Evolutionary conservation across 495 filamentous ascomycete genomes (phyloP).

Genomic region (Xylaria grammica): DNA sequence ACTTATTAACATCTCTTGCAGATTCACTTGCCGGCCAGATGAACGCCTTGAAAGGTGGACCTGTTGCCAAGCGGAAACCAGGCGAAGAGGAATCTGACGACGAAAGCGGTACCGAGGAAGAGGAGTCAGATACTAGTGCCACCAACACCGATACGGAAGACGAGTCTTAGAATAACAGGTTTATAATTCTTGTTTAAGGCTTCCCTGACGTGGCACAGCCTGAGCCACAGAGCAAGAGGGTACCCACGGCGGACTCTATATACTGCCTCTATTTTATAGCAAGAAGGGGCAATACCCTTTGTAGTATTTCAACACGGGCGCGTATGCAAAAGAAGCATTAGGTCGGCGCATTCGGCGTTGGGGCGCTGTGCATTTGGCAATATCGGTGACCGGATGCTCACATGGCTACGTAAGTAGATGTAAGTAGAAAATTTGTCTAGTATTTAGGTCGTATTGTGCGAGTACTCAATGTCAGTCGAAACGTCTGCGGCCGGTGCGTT

Average conservation of each 20-base stretch:
- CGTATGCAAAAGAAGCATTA: slow-evolving; percentile 10
- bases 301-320: slow-evolving; percentile 13
- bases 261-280: background rate
- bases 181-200: background rate
- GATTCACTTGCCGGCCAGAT: slow-evolving; percentile 96
- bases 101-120: slow-evolving; percentile 89
- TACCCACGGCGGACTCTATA: background rate
- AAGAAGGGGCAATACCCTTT: slow-evolving; percentile 11
- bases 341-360: slow-evolving; percentile 11
- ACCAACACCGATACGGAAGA: slow-evolving; percentile 82
- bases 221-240: background rate
- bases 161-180: slow-evolving; percentile 46
- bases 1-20: slow-evolving; percentile 48
- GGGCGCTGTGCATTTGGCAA: slow-evolving; percentile 3
- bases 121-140: slow-evolving; percentile 75
- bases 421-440: background rate
- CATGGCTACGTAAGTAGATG: background rate
- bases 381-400: background rate
- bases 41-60: slow-evolving; percentile 80
- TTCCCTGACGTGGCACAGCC: background rate
- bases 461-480: too few relatives aligned
- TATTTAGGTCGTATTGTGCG: too few relatives aligned
- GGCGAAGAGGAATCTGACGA: slow-evolving; percentile 68
- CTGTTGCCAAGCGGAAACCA: slow-evolving; percentile 53
- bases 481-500: too few relatives aligned